Base-by-base conservation (phyloP, 202 grass and related monocot genomes). In the Digitaria exilis region DNA sequence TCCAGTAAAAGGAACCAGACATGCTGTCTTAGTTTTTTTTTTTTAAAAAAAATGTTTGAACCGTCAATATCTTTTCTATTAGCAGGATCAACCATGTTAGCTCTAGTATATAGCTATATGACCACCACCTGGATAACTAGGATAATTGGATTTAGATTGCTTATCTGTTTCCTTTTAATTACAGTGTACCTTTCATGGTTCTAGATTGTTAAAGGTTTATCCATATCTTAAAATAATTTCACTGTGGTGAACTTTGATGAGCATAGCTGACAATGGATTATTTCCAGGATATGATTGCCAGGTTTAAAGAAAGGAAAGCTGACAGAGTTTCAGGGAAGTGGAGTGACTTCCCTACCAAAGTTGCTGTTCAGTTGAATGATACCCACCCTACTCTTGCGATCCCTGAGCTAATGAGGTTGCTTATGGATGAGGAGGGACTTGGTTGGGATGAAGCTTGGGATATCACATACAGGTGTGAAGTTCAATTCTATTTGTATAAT, bases 341-440 rank as follows among this genome's bases (percentile, higher is more conserved):
- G 96, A 84, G 84, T 26, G 89, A 96, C 50, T 99, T 99, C 63
- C 87, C 93, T 45, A 84, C 84, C 71, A 96, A 99, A 85, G 96
- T 99, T 84, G 93, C 93, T 90, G 96, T 99, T 86, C 93, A 99
- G 78, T 58, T 99, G 87, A 99, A 96, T 85, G 96, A 96, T 65
- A 99, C 96, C 50, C 96, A 96, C 77, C 96, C 96, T 54, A 99
- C 96, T 82, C 89, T 97, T 84, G 93, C 91, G 31, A 99, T 99
- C 82, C 96, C 96, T 54, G 96, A 99, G 82, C 81, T 99, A 67
- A 99, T 99, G 96, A 87, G 96, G 16, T 87, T 99, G 68, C 82
- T 99, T 52, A 94, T 96, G 93, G 96, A 99, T 87, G 87, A 78
- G 59, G 96, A 96, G 85, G 96, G 91, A 82, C 91, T 94, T 89